Evolutionary conservation across 495 filamentous ascomycete genomes (phyloP).

Genomic region (Aspergillus avenaceus): DNA sequence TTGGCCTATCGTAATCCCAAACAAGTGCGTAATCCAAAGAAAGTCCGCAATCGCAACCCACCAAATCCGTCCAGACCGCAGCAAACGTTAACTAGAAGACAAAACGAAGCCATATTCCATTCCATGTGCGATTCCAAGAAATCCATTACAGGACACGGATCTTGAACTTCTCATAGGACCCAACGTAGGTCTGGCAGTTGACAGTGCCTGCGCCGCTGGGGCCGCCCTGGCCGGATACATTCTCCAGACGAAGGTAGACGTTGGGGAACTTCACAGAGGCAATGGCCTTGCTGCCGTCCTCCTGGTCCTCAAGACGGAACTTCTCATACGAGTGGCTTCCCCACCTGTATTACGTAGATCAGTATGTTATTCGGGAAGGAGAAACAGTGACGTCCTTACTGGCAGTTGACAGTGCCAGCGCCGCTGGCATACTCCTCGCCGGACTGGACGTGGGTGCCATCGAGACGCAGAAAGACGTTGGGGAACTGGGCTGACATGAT

Average conservation of each 20-base stretch:
- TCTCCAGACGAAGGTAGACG: slow-evolving; percentile 3
- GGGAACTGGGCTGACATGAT: not conserved
- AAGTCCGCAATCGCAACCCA: no score
- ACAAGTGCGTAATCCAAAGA: no score
- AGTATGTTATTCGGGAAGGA: not conserved
- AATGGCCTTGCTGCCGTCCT: not conserved
- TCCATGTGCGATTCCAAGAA: no score
- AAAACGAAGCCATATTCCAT: no score
- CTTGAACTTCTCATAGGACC: not conserved
- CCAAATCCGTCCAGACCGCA: no score
- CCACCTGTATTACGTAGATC: not conserved
- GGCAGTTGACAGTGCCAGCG: not conserved
- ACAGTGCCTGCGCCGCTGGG: not conserved
- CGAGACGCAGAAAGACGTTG: not conserved
- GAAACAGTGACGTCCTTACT: not conserved
- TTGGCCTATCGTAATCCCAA: no score
- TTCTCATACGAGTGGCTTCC: not conserved
- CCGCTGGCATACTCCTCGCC: not conserved
- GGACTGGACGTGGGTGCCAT: not conserved
- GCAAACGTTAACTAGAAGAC: no score
- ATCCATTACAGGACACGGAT: not conserved
- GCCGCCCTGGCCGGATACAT: not conserved
- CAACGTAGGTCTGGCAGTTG: slow-evolving; percentile 2
- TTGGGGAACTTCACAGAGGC: not conserved
- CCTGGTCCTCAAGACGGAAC: not conserved